Evolutionary conservation across 164 flowering plant genomes (phyloP), one percentile per base, ranked within the genome.

Genomic region (Cinnamomum chago): DNA sequence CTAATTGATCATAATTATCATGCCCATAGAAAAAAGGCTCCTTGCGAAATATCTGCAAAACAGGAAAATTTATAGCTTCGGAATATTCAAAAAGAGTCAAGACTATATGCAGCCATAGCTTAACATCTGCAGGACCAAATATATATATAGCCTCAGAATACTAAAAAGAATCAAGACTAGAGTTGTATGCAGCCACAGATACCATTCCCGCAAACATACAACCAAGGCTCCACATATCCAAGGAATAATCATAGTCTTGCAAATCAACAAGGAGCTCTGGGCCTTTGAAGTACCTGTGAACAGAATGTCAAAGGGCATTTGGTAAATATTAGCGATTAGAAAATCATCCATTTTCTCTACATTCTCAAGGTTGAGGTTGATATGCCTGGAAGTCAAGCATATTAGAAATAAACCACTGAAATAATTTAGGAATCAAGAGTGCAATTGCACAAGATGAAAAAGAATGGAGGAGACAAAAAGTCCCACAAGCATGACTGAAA

Each of bases 181-280:
- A 33, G 50, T 58, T 51, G 2, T 17, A 68, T 17, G 58, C 17
- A 28, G 33, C 3, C n/a, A 62, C 47, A 64, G 88, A 87, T 79
- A 93, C 99, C 98, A 96, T 96, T 81, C 97, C 99, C 74, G 99
- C 99, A 84, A 96, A 89, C 98, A 96, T 94, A 84, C 98, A 94
- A 72, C 98, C 99, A 77, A 96, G 97, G 81, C 99, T 96, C 99
- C 99, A 96, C 86, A 94, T 72, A 81, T 96, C 99, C 77, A 96
- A 83, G 20, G 99, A 96, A 78, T 96, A 95, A 81, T 95, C 99
- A 79, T 95, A 95, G 78, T 95, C 99, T 85, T 92, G 99, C 84
- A 95, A 83, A 90, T 93, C 98, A 78, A 95, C 99, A 68, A 95
- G 92, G 69, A 95, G 97, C 78, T 93, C 99, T 22, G 98, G 99